Conservation (phyloP, 2,329 filamentous ascomycete species). For the Hypoxylon sp. region DNA sequence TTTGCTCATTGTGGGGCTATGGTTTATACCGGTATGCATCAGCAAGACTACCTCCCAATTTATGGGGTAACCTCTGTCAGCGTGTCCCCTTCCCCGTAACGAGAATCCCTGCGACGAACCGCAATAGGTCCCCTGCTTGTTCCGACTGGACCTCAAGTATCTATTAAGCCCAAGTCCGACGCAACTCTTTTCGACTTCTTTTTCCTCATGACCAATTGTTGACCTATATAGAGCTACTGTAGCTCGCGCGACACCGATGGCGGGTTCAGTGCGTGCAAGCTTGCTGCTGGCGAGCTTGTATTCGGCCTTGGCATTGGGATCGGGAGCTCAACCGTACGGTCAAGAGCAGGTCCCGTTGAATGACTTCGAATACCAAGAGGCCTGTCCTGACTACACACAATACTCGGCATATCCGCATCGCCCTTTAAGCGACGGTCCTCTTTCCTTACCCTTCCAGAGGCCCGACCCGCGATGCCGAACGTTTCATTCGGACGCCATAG, state of each 20-base stretch:
- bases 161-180: constrained; percentile 1
- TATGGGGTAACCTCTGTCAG: constrained; percentile 30
- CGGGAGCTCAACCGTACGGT: constrained; percentile 41
- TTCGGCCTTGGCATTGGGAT: constrained; percentile 25
- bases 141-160: constrained; percentile 17
- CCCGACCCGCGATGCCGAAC: constrained; percentile 86
- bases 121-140: constrained; percentile 26
- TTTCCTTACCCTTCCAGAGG: constrained; percentile 86
- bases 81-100: constrained; percentile 18
- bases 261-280: constrained; percentile 27
- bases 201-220: constrained; percentile 33
- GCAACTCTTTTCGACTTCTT: neutral
- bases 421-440: constrained; percentile 82
- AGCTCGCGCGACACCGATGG: constrained; percentile 34
- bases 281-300: constrained; percentile 40
- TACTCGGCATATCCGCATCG: constrained; percentile 71
- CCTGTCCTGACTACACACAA: constrained; percentile 73
- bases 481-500: constrained; percentile 87
- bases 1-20: constrained; percentile 18
- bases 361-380: constrained; percentile 54
- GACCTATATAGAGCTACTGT: constrained; percentile 27
- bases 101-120: constrained; percentile 14
- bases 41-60: constrained; percentile 4
- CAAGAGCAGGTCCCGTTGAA: constrained; percentile 52
- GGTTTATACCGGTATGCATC: neutral